phyloP scores from a whole-genome alignment of 2,329 filamentous ascomycete genomes.

The Colletotrichum cordylinicola region DNA sequence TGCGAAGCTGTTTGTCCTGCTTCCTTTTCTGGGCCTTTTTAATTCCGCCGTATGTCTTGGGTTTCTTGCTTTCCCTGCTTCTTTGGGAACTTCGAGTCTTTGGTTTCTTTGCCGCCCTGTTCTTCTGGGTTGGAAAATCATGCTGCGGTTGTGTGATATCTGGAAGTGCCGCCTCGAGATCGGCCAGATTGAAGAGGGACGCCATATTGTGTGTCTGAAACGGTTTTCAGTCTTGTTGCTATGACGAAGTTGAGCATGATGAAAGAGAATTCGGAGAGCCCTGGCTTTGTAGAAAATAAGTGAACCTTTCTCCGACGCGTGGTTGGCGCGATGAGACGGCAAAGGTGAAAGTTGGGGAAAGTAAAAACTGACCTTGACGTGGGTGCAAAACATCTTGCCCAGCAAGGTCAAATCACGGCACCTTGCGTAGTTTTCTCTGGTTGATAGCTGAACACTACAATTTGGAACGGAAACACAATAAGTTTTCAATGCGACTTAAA shows the following conservation, averaged over 20 bases:
- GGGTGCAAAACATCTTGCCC: neutral
- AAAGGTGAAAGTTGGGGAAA: neutral
- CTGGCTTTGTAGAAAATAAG: neutral
- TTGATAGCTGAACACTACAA: neutral
- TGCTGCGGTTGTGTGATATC: accelerated
- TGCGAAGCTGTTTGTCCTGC: neutral
- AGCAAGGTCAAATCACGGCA: neutral
- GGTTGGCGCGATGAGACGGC: neutral
- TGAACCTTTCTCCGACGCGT: neutral
- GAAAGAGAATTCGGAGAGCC: neutral
- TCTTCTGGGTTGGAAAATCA: neutral
- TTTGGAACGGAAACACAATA: neutral
- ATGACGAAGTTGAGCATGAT: accelerated
- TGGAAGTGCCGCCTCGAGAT: neutral
- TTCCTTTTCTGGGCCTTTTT: neutral
- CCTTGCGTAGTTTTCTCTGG: neutral
- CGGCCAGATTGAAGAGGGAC: neutral
- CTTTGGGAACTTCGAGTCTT: neutral
- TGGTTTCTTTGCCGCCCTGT: neutral
- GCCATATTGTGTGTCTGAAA: neutral
- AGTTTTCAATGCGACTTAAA: no score
- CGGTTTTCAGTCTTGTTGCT: accelerated
- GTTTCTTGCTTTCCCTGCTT: neutral
- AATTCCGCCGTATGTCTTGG: neutral
- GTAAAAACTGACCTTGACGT: neutral